Base-by-base conservation (phyloP, 352 stramenopile species). In the Phytophthora pseudosyringae region DNA sequence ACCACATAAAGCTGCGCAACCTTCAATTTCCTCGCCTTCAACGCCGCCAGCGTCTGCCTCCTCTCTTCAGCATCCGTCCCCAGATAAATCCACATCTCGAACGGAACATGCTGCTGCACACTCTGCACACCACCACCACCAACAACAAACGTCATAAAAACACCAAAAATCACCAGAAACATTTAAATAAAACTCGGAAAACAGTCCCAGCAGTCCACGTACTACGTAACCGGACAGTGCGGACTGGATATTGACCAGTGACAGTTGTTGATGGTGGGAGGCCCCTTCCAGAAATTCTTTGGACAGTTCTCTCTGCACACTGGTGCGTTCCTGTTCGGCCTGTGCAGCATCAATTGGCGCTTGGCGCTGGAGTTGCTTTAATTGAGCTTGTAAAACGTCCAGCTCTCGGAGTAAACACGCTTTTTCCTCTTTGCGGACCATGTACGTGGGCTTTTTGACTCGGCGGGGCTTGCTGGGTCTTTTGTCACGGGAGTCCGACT, bases 31-130 rank as follows among this genome's bases (percentile, higher is more conserved):
- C 29, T 40, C 0, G 16, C 6, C 33, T 83, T 85, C 36, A 83
- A 55, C 0, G 59, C 46, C 11, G 67, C 45, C 11, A 89, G 31
- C 25, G 73, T 73, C 13, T 58, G 64, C 38, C 63, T 68, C 16
- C 80, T 70, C 54, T 81, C 47, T 4, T 58, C 21, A 25, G 50
- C 29, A 39, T 84, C 65, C 0, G 65, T 64, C 3, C 71, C 66
- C 9, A 89, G 61, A 55, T 73, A 69, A 70, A 89, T 80, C 62
- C 52, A 68, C 63, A 75, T 80, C 36, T 83, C 68, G 18, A 75
- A 73, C 11, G 75, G 75, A 46, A 73, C 53, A 49, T 73, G 60
- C 9, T 69, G 56, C 21, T 78, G 74, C 12, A 65, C 51, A 67
- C 59, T 77, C 73, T 81, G 21, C 25, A 43, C n/a, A n/a, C n/a